Evolutionary conservation across 345 rosid genomes (phyloP).

Genomic region (Corymbia maculata): DNA sequence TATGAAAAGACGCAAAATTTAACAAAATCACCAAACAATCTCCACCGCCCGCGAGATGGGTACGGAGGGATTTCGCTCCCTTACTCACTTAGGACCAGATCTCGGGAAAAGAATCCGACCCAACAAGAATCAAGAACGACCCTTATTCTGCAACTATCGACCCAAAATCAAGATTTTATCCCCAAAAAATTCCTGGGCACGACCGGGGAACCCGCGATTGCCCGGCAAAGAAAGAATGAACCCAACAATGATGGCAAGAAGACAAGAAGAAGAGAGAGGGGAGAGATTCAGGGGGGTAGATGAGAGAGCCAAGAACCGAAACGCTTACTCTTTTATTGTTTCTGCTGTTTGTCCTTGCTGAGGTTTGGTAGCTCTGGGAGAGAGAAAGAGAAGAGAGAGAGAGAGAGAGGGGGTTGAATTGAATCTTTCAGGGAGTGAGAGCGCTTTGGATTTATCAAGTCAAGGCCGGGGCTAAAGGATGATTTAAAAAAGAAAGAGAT

Average conservation of each 20-base stretch:
- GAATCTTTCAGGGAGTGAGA: not conserved
- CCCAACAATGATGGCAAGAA: not conserved
- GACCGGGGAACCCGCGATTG: not conserved
- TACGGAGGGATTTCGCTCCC: not conserved
- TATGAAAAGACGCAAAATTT: not conserved
- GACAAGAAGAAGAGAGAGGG: not conserved
- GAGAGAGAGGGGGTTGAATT: not conserved
- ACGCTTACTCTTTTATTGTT: not conserved
- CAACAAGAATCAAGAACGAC: not conserved
- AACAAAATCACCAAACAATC: not conserved
- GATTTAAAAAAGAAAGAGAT: not conserved
- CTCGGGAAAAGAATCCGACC: not conserved
- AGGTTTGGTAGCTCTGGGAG: not conserved
- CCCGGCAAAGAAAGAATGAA: not conserved
- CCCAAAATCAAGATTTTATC: not conserved
- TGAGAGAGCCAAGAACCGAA: not conserved
- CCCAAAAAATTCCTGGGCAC: not conserved
- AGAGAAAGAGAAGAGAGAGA: not conserved
- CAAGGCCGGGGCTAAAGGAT: not conserved
- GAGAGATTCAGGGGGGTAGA: not conserved
- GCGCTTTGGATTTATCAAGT: not conserved
- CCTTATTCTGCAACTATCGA: not conserved
- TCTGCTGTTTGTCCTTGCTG: not conserved
- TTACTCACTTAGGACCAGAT: not conserved
- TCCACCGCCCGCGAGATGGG: not conserved